Percentiles rank a stretch among this genome's conserved stretches.
Evolutionary conservation across 371 early-diverging fungal genomes (phyloP).

Genomic region (Mucor irregularis): DNA sequence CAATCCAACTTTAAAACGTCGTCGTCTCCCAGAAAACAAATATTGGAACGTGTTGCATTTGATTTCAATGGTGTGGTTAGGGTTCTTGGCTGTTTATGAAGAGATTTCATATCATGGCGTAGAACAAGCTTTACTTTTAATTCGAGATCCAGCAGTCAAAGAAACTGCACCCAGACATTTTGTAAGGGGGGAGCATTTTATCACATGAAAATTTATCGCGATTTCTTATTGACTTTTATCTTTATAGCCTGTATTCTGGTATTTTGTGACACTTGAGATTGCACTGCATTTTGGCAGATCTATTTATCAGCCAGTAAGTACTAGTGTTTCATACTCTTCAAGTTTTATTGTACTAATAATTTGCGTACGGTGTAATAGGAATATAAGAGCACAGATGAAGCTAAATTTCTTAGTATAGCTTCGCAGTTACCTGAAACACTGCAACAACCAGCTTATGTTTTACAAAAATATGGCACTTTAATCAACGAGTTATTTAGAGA

Average conservation of each 20-base stretch:
- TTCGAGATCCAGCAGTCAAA: slow-evolving; percentile 2
- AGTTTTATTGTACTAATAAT: background rate
- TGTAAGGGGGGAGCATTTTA: too few species aligned
- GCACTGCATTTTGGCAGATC: slow-evolving; percentile 51
- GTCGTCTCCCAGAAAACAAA: slow-evolving; percentile 16
- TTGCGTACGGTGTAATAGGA: background rate
- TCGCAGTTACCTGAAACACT: slow-evolving; percentile 11
- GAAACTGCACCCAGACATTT: slow-evolving; percentile 14
- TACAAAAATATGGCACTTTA: slow-evolving; percentile 17
- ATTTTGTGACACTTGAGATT: slow-evolving; percentile 59
- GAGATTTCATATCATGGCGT: slow-evolving; percentile 39
- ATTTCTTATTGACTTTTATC: background rate
- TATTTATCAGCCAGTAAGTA: slow-evolving; percentile 49
- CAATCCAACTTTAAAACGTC: background rate
- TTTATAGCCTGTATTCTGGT: slow-evolving; percentile 60
- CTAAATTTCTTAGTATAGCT: slow-evolving; percentile 6
- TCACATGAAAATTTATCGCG: background rate
- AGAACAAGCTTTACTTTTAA: slow-evolving; percentile 34
- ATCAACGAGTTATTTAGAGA: slow-evolving; percentile 14
- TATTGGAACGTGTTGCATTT: slow-evolving; percentile 63
- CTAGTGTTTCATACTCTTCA: background rate
- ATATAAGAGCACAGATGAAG: slow-evolving; percentile 8
- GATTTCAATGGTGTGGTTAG: slow-evolving; percentile 47
- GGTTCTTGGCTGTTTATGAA: slow-evolving; percentile 47
- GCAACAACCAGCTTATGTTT: slow-evolving; percentile 5